Base-by-base conservation (phyloP, 139 green algal genomes). In the Tetratostichococcus sp. region DNA sequence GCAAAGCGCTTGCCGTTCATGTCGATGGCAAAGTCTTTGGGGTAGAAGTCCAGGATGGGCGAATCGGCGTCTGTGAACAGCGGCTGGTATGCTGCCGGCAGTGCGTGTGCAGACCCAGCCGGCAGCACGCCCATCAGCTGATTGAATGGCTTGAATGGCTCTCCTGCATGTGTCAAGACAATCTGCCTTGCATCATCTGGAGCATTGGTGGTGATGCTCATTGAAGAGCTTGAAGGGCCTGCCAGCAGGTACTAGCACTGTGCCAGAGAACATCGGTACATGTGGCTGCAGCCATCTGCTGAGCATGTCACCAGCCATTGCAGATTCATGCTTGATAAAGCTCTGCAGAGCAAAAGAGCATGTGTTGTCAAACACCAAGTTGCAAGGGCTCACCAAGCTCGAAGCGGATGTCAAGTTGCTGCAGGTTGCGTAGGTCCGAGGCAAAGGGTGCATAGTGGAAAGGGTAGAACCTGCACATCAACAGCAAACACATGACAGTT, bases 371-470 rank as follows among this genome's bases (percentile, higher is more conserved):
- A n/a, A n/a, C n/a, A n/a, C n/a, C n/a, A n/a, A n/a, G n/a, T n/a
- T n/a, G n/a, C n/a, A n/a, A n/a, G n/a, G n/a, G n/a, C n/a, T n/a
- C n/a, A 59, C 85, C 89, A 31, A 88, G 75, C 30, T 93, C 79
- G 72, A 98, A 97, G 4, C 77, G 33, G 35, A 95, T 93, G 72
- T 92, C 82, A 69, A 97, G 69, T 28, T 73, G 35, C 30, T 66
- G n/a, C 17, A 89, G 75, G 72, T 76, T 42, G 21, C 81, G 58
- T 59, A 99, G 84, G 85, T 99, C 96, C 6, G 90, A 95, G 11
- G 96, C 95, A 84, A 99, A 99, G n/a, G 96, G 96, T 16, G 96
- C 96, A 81, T 99, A 99, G 86, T 99, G 96, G 85, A 95, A 97
- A 21, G 94, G 96, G 82, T 97, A 99, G 84, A 91, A 50, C 39